Base-by-base conservation (phyloP, 306 rosid genomes). In the Mimosa pudica region DNA sequence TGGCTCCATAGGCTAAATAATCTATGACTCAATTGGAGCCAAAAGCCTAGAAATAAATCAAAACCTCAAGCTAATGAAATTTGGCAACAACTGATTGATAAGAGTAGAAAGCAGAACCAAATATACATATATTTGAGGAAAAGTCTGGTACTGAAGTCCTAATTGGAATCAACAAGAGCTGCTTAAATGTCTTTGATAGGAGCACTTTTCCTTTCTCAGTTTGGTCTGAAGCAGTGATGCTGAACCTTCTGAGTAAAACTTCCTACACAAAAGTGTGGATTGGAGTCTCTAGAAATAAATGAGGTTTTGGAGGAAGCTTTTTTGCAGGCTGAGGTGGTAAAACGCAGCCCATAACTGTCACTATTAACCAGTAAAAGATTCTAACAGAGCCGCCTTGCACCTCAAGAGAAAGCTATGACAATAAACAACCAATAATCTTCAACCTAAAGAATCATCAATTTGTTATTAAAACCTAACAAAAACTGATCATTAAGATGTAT, bases 171-270 rank as follows among this genome's bases (percentile, higher is more conserved):
- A 7, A 94, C 58, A 2, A 92, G 97, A 77, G 97, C 91, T 0
- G 93, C 90, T 82, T 94, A 92, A 54, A 94, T 97, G 54, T 94
- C 98, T 78, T 94, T 91, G 10, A 91, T 91, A 12, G 97, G 97
- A 62, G 97, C 97, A 45, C 93, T 86, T 10, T 97, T 91, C 79
- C 95, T 84, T 62, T 94, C 92, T 81, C 98, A 86, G 82, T 82
- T 72, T 86, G 92, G 33, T 90, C 88, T 36, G 85, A 45, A 82
- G 73, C 71, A 24, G 85, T 24, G 17, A 54, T 18, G 47, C 89
- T 67, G 81, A 82, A 86, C 47, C 80, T 70, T 77, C 93, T 89
- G 3, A 83, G 58, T 61, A 74, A 82, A 58, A 81, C 30, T 41
- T 35, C 72, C 76, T 42, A 70, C 70, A 51, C 82, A 82, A 62